These are phyloP conservation scores for Rhodotorula sphaerocarpa DNA, from an alignment of 768 basidiomycete species.

Conservation along the genomic window DNA sequence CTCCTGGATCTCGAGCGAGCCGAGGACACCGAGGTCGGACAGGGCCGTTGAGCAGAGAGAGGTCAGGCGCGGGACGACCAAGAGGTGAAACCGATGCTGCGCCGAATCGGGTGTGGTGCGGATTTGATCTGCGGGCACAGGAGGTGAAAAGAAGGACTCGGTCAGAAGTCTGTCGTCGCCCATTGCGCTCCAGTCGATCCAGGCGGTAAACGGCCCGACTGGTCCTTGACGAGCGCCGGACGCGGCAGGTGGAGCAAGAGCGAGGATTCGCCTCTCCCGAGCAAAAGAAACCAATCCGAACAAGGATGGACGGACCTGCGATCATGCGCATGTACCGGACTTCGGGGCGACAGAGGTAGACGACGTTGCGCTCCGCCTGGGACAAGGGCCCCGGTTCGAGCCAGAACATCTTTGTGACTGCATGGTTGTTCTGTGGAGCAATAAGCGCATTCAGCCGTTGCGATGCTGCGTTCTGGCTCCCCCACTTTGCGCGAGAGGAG, in stretches of 20 bases:
- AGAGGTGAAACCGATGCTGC: conserved; percentile 73
- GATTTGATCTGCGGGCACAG: conserved; percentile 65
- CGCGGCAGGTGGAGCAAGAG: neutral
- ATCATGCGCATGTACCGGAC: conserved; percentile 80
- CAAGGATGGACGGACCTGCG: conserved; percentile 57
- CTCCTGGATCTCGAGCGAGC: conserved; percentile 77
- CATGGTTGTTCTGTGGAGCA: conserved; percentile 58
- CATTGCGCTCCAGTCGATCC: no score
- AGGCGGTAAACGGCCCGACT: no score
- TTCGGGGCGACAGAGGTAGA: conserved; percentile 83
- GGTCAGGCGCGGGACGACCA: conserved; percentile 80
- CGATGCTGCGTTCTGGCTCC: no score
- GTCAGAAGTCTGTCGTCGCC: no score
- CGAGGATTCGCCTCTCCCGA: conserved; percentile 2
- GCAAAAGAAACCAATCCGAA: neutral
- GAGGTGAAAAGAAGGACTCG: no score
- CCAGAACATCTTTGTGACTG: conserved; percentile 99
- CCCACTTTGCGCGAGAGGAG: no score
- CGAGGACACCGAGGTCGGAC: conserved; percentile 94
- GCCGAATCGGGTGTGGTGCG: conserved; percentile 62
- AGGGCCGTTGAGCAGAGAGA: conserved; percentile 74
- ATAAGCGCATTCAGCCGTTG: neutral
- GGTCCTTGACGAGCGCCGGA: neutral
- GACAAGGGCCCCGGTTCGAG: conserved; percentile 78
- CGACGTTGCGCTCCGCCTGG: conserved; percentile 74